Percentiles rank a stretch among this genome's conserved stretches.
These are phyloP conservation scores for Chlorociboria aeruginascens DNA, from an alignment of 495 filamentous ascomycete species.

Conservation along the genomic window DNA sequence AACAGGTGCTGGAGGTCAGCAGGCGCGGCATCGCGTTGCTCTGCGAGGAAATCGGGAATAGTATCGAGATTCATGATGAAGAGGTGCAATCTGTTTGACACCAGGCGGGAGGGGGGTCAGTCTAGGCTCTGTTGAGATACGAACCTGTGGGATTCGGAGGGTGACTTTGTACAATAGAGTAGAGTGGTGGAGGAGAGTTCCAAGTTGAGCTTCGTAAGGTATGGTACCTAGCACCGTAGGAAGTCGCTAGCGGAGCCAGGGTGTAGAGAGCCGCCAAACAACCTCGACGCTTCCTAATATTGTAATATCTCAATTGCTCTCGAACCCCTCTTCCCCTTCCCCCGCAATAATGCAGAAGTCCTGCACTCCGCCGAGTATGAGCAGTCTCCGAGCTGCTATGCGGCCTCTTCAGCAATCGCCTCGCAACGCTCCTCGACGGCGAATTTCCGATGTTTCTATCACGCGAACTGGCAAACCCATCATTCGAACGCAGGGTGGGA, in stretches of 20 bases:
- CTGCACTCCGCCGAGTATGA: constrained; percentile 17
- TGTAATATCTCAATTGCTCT: constrained; percentile 8
- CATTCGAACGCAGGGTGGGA: constrained; percentile 68
- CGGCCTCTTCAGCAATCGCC: constrained; percentile 2
- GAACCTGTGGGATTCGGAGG: too few relatives aligned
- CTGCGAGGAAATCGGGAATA: constrained; percentile 82
- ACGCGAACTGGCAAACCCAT: constrained; percentile 82
- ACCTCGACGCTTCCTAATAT: too few relatives aligned
- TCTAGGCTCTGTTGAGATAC: too few relatives aligned
- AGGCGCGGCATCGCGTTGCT: constrained; percentile 76
- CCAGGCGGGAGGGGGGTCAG: too few relatives aligned
- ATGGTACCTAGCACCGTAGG: too few relatives aligned
- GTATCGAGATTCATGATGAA: constrained; percentile 34
- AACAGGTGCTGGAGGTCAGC: constrained; percentile 79
- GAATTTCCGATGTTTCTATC: constrained; percentile 69
- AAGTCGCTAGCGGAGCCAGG: too few relatives aligned
- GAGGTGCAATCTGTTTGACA: not conserved
- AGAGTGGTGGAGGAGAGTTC: too few relatives aligned
- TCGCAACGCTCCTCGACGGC: constrained; percentile 27
- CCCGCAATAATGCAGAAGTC: constrained; percentile 21
- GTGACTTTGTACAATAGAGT: too few relatives aligned
- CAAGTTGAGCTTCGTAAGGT: too few relatives aligned
- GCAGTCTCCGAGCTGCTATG: constrained; percentile 18
- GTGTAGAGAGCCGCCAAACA: too few relatives aligned
- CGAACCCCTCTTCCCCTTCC: too few relatives aligned